Evolutionary conservation across 805 yeast species (phyloP), one percentile per base, ranked within the genome.

Genomic region (Ogataea glucozyma): DNA sequence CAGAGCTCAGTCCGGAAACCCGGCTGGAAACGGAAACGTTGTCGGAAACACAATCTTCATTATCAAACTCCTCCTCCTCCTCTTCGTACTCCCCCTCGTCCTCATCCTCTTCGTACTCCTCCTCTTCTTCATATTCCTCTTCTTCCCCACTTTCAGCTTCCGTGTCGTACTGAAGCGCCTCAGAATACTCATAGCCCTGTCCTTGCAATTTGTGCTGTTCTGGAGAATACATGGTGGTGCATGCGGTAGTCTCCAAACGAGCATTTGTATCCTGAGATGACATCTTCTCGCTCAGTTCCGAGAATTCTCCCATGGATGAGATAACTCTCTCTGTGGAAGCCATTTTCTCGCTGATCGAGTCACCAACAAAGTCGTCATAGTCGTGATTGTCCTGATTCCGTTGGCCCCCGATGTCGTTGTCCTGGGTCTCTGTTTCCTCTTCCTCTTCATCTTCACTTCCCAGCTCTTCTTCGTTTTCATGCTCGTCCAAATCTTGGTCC

Each of bases 171-270:
- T 24, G 24, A 12, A 27, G 6, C 16, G 13, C 31, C 31, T 27
- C 31, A 9, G n/a, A 6, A 11, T 26, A 12, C 9, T 13, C 18
- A 13, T 4, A 27, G 13, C 18, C 10, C 11, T 7, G 26, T 11
- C 26, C 18, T 4, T 13, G 31, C 11, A 12, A 4, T 12, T 38
- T 30, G 7, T 14, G 23, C n/a, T 36, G 41, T 6, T 48, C 43
- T 7, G 40, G 44, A 2, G 46, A 35, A 26, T 35, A 36, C 24
- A 40, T 37, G 4, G 47, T 47, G 17, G 50, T 43, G 24, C 50
- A 43, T 6, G 46, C 44, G 23, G 50, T 29, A 26, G 22, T 37
- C 8, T 46, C 48, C 35, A 29, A 16, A 20, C 38, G 26, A 11
- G 19, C 30, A 10, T 34, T 34, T 13, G 38, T 34, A 20, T 34